Base-by-base conservation (phyloP, 352 stramenopile species). In the Peronospora destructor region DNA sequence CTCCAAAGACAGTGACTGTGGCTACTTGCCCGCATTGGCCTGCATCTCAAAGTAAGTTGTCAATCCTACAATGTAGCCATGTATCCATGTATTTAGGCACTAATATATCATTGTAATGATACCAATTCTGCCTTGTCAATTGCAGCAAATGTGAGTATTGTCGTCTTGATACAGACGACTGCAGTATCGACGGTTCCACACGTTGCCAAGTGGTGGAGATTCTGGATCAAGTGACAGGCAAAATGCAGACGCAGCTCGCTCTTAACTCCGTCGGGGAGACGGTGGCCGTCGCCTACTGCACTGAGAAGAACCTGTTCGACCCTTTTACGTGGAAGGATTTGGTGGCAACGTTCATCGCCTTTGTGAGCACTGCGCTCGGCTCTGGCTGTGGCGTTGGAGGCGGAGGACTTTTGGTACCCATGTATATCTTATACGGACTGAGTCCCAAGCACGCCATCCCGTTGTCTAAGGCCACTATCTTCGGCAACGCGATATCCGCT, bases 361-460 rank as follows among this genome's bases (percentile, higher is more conserved):
- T 93, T 32, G 39, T 94, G 13, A 85, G 85, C 26, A 87, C 94
- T 5, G 82, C 91, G 12, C 72, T 98, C 6, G 89, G 88, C 44
- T 91, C 90, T 16, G 85, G 87, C 14, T 95, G 89, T 42, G 91
- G 91, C 14, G 86, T 97, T 9, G 91, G 95, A 12, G 94, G 94
- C 21, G 95, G 95, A 43, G 95, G 94, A 2, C 94, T 99, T 40
- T 72, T 99, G 4, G 95, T 99, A 26, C 95, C 96, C 3, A 85
- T 98, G 53, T 98, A 97, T 70, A 98, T 98, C 52, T 82, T 98
- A 9, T 85, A 98, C 41, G 84, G 86, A 4, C 50, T 92, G 10
- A 85, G 73, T 16, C 79, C 95, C n/a, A 98, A 98, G 59, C 85
- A 97, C 58, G 95, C 95, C 41, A 98, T 99, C 47, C 94, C 96